These are phyloP conservation scores for Hysterium pulicare DNA, from an alignment of 2,329 filamentous ascomycete genomes.

Conservation along the genomic window DNA sequence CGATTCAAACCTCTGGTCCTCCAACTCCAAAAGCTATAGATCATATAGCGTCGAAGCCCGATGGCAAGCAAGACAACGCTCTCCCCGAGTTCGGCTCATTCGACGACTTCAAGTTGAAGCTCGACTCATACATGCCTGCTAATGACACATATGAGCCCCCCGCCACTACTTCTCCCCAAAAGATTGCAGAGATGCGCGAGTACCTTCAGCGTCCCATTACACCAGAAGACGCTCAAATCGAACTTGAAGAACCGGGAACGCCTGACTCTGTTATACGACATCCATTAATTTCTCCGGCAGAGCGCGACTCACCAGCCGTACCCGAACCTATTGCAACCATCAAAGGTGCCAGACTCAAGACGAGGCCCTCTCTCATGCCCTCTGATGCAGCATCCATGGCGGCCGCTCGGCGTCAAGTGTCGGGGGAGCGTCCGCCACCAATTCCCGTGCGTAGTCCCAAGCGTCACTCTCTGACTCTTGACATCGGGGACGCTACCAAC, in stretches of 20 bases:
- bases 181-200: constrained; percentile 29
- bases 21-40: constrained; percentile 43
- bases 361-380: constrained; percentile 80
- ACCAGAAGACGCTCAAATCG: constrained; percentile 47
- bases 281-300: constrained; percentile 46
- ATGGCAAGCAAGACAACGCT: constrained; percentile 34
- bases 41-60: constrained; percentile 25
- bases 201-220: constrained; percentile 51
- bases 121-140: constrained; percentile 53
- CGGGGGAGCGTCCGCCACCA: constrained; percentile 60
- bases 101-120: constrained; percentile 53
- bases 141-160: constrained; percentile 25
- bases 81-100: constrained; percentile 51
- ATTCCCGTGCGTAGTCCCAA: constrained; percentile 37
- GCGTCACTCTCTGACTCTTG: constrained; percentile 33
- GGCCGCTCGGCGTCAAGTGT: constrained; percentile 79
- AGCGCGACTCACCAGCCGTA: constrained; percentile 59
- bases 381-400: constrained; percentile 82
- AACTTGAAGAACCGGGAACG: constrained; percentile 64
- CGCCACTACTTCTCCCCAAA: background rate
- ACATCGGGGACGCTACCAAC: constrained; percentile 19
- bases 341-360: constrained; percentile 85
- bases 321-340: constrained; percentile 85
- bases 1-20: constrained; percentile 41
- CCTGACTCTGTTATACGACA: constrained; percentile 90